Percentiles rank a stretch among this genome's conserved stretches.
Conservation (phyloP, 306 rosid species). For the Trifolium repens region DNA sequence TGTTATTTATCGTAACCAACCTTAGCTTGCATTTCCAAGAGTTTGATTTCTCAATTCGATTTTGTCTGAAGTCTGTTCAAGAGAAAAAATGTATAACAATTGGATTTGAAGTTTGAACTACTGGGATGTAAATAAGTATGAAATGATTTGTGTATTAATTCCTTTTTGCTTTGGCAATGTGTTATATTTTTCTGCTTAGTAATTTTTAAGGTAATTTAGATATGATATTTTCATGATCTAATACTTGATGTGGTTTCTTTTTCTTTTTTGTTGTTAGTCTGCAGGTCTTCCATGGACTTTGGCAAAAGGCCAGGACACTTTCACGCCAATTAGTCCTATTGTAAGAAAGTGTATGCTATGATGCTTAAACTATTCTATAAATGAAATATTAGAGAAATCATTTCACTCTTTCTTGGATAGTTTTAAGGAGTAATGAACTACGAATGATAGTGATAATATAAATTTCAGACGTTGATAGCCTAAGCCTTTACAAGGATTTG, state of each 20-base stretch:
- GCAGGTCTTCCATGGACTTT: constrained; percentile 98
- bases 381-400: constrained; percentile 10
- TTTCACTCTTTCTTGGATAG: constrained; percentile 15
- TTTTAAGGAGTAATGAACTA: constrained; percentile 18
- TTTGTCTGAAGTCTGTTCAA: background rate
- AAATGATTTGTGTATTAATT: constrained; percentile 29
- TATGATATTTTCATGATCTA: constrained; percentile 18
- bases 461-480: background rate
- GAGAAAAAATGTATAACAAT: background rate
- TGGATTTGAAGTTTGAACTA: background rate
- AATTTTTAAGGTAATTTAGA: constrained; percentile 28
- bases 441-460: constrained; percentile 8
- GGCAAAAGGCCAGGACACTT: constrained; percentile 95
- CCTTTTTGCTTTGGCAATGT: constrained; percentile 8
- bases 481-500: background rate
- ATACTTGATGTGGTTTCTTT: constrained; percentile 16
- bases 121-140: constrained; percentile 12
- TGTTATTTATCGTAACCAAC: background rate
- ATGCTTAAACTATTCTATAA: constrained; percentile 31
- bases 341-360: constrained; percentile 43
- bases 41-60: background rate
- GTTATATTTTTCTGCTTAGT: constrained; percentile 17
- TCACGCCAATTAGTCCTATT: constrained; percentile 88
- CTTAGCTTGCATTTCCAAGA: constrained; percentile 6
- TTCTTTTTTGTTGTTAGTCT: constrained; percentile 59